Base-by-base conservation (phyloP, 116 monocot genomes). In the Trichopus zeylanicus region DNA sequence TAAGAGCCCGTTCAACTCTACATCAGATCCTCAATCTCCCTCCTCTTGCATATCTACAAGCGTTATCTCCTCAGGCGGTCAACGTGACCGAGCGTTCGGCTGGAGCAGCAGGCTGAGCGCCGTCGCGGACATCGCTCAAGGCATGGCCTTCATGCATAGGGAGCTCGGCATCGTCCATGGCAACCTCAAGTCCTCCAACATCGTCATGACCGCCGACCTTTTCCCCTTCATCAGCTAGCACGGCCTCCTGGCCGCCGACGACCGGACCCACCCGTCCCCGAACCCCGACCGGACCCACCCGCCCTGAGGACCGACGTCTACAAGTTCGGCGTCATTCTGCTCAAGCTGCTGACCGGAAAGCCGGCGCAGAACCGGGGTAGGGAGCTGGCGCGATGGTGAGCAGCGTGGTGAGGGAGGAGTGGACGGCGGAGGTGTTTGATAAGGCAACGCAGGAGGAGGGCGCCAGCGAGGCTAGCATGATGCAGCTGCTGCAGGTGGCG, bases 331-430 rank as follows among this genome's bases (percentile, higher is more conserved):
- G 46, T 81, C 29, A 58, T 81, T 42, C 69, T 81, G 20, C 76
- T 81, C 3, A 76, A 81, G 66, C 68, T 81, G 0, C 58, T 81
- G 15, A 81, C 76, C 3, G 81, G 81, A 16, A 76, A 73, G 53
- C 12, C 27, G 25, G 53, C 48, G 3, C 62, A 48, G 51, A 62
- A 56, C 53, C 29, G 29, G 7, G 65, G 65, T 22, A 18, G 29
- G 12, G 66, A 72, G 16, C 52, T 72, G 39, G 29, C 65, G 9
- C 7, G 31, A 47, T 72, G 72, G 72, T 65, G 58, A 10, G 39
- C 13, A 48, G 59, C 0, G 65, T 64, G 39, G 55, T 55, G 9
- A 21, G 55, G 31, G 70, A 70, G n/a, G n/a, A n/a, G n/a, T n/a
- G n/a, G n/a, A n/a, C n/a, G n/a, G n/a, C n/a, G n/a, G n/a, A n/a